Evolutionary conservation across 2,329 filamentous ascomycete species (phyloP), one percentile per base, ranked within the genome.

Genomic region (Colletotrichum karsti): DNA sequence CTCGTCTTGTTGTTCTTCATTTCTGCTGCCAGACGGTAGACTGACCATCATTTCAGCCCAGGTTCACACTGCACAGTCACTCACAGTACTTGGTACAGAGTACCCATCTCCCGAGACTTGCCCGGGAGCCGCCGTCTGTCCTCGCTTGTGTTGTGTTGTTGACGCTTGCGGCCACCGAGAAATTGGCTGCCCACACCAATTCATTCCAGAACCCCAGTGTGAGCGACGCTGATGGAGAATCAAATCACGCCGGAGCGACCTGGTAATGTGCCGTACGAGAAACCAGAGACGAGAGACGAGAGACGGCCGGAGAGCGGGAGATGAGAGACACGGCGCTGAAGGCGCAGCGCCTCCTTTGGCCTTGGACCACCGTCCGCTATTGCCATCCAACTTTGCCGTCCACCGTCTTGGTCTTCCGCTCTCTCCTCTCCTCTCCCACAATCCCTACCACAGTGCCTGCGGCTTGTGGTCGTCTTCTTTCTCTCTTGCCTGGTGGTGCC

Each of bases 191-290:
- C 60, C 64, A 67, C 64, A 64, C 20, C 60, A 30, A 37, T n/a
- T 64, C 64, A 67, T 67, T 67, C 64, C 64, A 67, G 64, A 67
- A 50, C 64, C 60, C 58, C 53, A 46, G 46, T 67, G 64, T 42
- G 51, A 46, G 59, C 35, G 28, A 53, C 30, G 15, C 13, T 12
- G 60, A 67, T 48, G 60, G 53, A n/a, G 46, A 59, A 61, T 33
- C 22, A 53, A 41, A 39, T 48, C 28, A 61, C 44, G 24, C 26
- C 33, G 15, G 50, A 39, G 33, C 50, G 50, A 39, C n/a, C 18
- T 50, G 35, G 30, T 30, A 30, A 46, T 53, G 41, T 67, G 48
- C 59, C 20, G 50, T 67, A 63, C 42, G 59, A n/a, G n/a, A n/a
- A n/a, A n/a, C n/a, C n/a, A n/a, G n/a, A n/a, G n/a, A n/a, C n/a